Evolutionary conservation across 768 basidiomycete species (phyloP).

Genomic region (Russula dissimulans): DNA sequence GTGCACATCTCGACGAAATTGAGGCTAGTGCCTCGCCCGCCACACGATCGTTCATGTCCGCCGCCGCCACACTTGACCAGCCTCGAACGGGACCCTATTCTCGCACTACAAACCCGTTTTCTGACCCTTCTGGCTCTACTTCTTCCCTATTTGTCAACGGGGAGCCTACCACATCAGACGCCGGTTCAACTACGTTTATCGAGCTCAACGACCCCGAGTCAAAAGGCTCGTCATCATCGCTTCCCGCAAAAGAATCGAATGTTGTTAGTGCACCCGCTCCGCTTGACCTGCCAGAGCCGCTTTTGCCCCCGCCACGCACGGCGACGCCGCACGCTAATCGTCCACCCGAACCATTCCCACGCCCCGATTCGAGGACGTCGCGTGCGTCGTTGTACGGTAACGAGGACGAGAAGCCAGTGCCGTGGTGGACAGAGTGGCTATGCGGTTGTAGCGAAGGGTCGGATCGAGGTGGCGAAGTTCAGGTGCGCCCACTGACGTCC

Average conservation of each 20-base stretch:
- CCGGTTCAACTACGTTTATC: slow-evolving; percentile 17
- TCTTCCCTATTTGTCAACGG: slow-evolving; percentile 45
- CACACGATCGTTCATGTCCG: slow-evolving; percentile 33
- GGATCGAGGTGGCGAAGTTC: slow-evolving; percentile 61
- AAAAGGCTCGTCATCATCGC: slow-evolving; percentile 6
- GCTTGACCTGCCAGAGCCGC: slow-evolving; percentile 51
- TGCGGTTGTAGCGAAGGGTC: slow-evolving; percentile 73
- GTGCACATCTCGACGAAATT: slow-evolving; percentile 46
- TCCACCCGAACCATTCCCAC: slow-evolving; percentile 32
- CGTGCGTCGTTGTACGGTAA: slow-evolving; percentile 21
- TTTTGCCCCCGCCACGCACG: slow-evolving; percentile 43
- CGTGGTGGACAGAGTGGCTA: slow-evolving; percentile 85
- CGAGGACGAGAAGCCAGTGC: slow-evolving; percentile 31
- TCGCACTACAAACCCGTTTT: slow-evolving; percentile 35
- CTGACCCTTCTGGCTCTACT: slow-evolving; percentile 35
- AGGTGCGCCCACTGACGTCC: slow-evolving; percentile 36
- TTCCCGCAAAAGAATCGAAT: slow-evolving; percentile 7
- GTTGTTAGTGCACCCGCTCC: slow-evolving; percentile 41
- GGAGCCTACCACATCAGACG: slow-evolving; percentile 23
- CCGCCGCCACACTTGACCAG: slow-evolving; percentile 21
- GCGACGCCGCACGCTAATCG: slow-evolving; percentile 29
- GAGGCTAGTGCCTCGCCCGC: slow-evolving; percentile 27
- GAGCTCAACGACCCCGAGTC: background rate
- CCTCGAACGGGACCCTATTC: slow-evolving; percentile 15
- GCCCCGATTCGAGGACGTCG: slow-evolving; percentile 21